Evolutionary conservation across 139 green algal genomes (phyloP).

Genomic region (Haematococcus sp.): DNA sequence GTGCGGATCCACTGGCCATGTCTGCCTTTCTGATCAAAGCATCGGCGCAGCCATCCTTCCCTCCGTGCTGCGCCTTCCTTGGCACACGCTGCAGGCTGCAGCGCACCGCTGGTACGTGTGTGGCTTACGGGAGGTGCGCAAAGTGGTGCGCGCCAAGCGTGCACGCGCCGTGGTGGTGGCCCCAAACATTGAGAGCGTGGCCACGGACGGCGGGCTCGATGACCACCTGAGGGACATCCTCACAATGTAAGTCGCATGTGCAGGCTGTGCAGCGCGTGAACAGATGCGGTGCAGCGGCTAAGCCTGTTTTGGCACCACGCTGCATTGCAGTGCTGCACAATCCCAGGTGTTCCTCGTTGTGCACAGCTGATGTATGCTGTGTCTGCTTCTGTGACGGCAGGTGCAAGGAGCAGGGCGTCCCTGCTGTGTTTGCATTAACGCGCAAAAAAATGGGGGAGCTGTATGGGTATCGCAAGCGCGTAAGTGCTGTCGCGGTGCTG

Average conservation of each 20-base stretch:
- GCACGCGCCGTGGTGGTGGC: constrained; percentile 64
- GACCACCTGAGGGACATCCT: constrained; percentile 63
- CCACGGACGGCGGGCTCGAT: constrained; percentile 55
- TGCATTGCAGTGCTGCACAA: too few relatives aligned
- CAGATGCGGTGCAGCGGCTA: neutral
- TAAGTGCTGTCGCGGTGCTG: constrained; percentile 74
- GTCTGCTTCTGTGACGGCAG: constrained; percentile 4
- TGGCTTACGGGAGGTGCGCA: constrained; percentile 69
- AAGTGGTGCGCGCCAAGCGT: constrained; percentile 53
- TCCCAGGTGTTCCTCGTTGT: too few relatives aligned
- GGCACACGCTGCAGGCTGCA: constrained; percentile 6
- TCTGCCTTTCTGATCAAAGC: too few relatives aligned
- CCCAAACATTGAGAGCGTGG: constrained; percentile 71
- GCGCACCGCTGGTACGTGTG: constrained; percentile 50
- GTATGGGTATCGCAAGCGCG: constrained; percentile 77
- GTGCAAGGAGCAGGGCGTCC: constrained; percentile 32
- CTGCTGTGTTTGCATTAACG: constrained; percentile 73
- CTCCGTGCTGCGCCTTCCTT: too few relatives aligned
- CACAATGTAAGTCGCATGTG: constrained; percentile 31
- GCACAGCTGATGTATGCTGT: too few relatives aligned
- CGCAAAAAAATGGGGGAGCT: constrained; percentile 77
- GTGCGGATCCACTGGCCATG: too few relatives aligned
- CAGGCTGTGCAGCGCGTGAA: neutral
- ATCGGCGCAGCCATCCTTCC: too few relatives aligned
- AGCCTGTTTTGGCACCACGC: too few relatives aligned